phyloP scores from a whole-genome alignment of 139 green algal species.

The Gonium pectorale region DNA sequence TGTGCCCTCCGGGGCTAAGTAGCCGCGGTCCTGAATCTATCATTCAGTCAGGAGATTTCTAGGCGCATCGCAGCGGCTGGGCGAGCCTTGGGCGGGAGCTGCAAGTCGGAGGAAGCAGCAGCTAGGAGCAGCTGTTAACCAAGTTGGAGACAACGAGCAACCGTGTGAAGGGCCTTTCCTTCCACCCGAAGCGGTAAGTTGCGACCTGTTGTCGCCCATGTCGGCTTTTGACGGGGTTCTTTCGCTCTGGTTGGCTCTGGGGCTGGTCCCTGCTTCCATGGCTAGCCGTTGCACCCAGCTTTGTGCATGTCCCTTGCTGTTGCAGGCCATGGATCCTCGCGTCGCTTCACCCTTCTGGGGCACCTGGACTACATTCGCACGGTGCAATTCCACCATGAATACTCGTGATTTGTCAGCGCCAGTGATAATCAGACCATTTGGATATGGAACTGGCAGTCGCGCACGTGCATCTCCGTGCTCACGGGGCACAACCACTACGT shows the following conservation, averaged over 20 bases:
- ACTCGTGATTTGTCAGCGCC: conserved; percentile 98
- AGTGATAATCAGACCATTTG: conserved; percentile 99
- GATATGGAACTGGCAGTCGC: conserved; percentile 99
- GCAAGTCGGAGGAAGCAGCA: too few relatives aligned
- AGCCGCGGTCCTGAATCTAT: too few relatives aligned
- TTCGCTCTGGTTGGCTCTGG: not conserved
- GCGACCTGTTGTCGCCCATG: not conserved
- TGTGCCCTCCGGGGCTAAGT: too few relatives aligned
- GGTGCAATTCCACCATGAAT: conserved; percentile 95
- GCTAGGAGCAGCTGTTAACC: too few relatives aligned
- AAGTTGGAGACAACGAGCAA: conserved; percentile 98
- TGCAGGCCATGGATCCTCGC: conserved; percentile 97
- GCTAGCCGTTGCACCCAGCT: too few relatives aligned
- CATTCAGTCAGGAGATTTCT: too few relatives aligned
- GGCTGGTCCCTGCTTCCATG: not conserved
- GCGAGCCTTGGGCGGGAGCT: too few relatives aligned
- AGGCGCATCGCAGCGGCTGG: too few relatives aligned
- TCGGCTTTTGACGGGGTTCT: not conserved
- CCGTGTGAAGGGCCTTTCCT: conserved; percentile 97
- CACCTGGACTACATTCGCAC: conserved; percentile 99
- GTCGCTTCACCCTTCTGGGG: conserved; percentile 97
- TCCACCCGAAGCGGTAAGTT: conserved; percentile 95
- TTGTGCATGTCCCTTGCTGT: too few relatives aligned
- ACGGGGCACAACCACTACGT: conserved; percentile 99
- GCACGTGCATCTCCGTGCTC: conserved; percentile 96